phyloP scores from a whole-genome alignment of 108 stramenopile species.

The Discostella stelligeroides region DNA sequence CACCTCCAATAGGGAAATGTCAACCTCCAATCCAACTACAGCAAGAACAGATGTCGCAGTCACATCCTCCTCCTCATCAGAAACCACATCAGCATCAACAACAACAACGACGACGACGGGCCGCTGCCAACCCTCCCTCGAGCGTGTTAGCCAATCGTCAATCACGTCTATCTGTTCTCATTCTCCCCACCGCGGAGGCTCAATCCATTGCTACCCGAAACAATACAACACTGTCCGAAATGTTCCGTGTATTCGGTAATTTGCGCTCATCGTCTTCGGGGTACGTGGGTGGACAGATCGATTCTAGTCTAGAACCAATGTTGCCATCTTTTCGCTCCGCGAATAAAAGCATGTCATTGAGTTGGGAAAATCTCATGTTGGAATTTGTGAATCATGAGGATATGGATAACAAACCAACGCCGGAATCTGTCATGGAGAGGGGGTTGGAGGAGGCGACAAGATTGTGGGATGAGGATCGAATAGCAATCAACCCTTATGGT shows the following conservation, averaged over 20 bases:
- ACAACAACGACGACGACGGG: slow-evolving; percentile 11
- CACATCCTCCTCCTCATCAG: too few relatives aligned
- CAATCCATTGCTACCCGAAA: slow-evolving; percentile 74
- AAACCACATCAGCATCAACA: not conserved
- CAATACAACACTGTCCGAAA: slow-evolving; percentile 63
- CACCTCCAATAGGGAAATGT: not conserved
- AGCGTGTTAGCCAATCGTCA: slow-evolving; percentile 66
- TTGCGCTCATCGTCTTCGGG: not conserved
- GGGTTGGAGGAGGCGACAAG: slow-evolving; percentile 46
- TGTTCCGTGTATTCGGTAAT: slow-evolving; percentile 64
- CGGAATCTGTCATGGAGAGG: slow-evolving; percentile 36
- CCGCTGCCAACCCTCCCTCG: slow-evolving; percentile 20
- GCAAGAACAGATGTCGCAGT: slow-evolving; percentile 8
- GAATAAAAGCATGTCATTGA: slow-evolving; percentile 49
- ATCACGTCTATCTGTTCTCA: slow-evolving; percentile 65
- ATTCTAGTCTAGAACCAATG: slow-evolving; percentile 23
- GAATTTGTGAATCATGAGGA: slow-evolving; percentile 49
- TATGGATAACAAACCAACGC: slow-evolving; percentile 19
- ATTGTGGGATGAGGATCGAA: slow-evolving; percentile 42
- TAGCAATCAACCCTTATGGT: slow-evolving; percentile 2
- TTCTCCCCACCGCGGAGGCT: slow-evolving; percentile 76
- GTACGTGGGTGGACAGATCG: not conserved
- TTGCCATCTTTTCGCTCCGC: slow-evolving; percentile 77
- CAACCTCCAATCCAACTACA: not conserved
- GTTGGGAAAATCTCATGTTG: slow-evolving; percentile 51